Evolutionary conservation across 2,329 filamentous ascomycete species (phyloP).

Genomic region (Colletotrichum sp.): DNA sequence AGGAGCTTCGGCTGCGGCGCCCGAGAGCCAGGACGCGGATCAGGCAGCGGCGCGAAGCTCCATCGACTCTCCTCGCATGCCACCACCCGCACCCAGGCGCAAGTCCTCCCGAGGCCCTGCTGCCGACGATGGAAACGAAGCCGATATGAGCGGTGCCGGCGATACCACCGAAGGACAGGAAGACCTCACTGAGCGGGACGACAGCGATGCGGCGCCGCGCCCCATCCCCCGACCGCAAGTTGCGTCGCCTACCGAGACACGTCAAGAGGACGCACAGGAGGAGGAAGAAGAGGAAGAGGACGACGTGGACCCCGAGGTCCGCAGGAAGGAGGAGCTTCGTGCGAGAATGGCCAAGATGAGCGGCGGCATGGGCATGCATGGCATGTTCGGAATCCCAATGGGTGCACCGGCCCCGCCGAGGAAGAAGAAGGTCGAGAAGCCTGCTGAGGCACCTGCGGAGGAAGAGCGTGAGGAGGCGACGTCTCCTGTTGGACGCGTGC

Average conservation of each 20-base stretch:
- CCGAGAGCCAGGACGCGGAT: conserved; percentile 41
- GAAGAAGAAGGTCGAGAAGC: conserved; percentile 60
- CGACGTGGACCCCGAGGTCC: conserved; percentile 85
- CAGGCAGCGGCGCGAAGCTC: conserved; percentile 55
- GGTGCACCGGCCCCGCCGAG: conserved; percentile 50
- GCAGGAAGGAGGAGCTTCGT: conserved; percentile 84
- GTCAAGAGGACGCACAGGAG: conserved; percentile 47
- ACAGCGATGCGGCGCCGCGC: conserved; percentile 67
- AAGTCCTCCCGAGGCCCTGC: conserved; percentile 54
- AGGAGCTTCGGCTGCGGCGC: conserved; percentile 20
- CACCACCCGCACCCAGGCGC: conserved; percentile 51
- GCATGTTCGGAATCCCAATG: conserved; percentile 84
- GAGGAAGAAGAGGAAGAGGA: conserved; percentile 74
- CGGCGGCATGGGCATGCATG: conserved; percentile 94
- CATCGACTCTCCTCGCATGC: conserved; percentile 46
- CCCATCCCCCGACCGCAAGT: conserved; percentile 38
- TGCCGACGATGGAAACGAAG: conserved; percentile 65
- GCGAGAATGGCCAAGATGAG: conserved; percentile 99
- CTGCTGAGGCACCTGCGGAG: conserved; percentile 29
- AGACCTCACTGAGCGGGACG: conserved; percentile 72
- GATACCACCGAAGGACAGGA: conserved; percentile 68
- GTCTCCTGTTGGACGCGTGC: conserved; percentile 50
- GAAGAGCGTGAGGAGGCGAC: conserved; percentile 50
- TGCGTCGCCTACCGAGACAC: conserved; percentile 35
- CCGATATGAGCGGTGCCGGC: conserved; percentile 68